phyloP scores from a whole-genome alignment of 2,329 filamentous ascomycete species.

The Lithohypha guttulata region DNA sequence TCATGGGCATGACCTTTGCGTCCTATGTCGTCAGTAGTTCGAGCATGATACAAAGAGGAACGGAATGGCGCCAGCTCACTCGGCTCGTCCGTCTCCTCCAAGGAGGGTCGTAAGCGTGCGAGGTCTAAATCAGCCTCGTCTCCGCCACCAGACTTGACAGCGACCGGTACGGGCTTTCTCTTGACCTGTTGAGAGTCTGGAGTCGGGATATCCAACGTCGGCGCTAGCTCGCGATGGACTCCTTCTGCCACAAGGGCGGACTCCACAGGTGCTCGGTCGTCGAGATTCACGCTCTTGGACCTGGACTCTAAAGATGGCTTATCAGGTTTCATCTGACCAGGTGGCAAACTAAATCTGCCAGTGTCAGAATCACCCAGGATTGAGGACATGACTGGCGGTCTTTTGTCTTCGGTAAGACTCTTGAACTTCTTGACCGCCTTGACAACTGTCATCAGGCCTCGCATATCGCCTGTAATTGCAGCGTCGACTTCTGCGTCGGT shows the following conservation, averaged over 20 bases:
- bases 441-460: conserved; percentile 78
- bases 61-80: conserved; percentile 19
- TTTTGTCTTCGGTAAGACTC: conserved; percentile 50
- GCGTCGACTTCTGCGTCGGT: conserved; percentile 84
- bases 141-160: conserved; percentile 1
- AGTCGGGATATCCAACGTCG: neutral
- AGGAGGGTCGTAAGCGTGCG: neutral
- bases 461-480: conserved; percentile 84
- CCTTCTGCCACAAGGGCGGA: conserved; percentile 43
- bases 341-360: conserved; percentile 47
- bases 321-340: conserved; percentile 39
- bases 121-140: conserved; percentile 7
- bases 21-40: conserved; percentile 17
- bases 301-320: conserved; percentile 24
- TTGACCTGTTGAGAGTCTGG: neutral
- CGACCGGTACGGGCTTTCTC: conserved; percentile 1
- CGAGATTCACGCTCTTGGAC: conserved; percentile 41
- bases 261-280: conserved; percentile 41
- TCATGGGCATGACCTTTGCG: conserved; percentile 52
- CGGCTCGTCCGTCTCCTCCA: neutral
- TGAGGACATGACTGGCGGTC: conserved; percentile 44
- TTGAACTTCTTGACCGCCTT: conserved; percentile 90
- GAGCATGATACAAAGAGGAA: conserved; percentile 14
- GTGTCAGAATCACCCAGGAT: conserved; percentile 47
- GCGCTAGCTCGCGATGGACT: conserved; percentile 37